Evolutionary conservation across 2,329 filamentous ascomycete species (phyloP), one percentile per base, ranked within the genome.

Genomic region (Pezicula rhizophila): DNA sequence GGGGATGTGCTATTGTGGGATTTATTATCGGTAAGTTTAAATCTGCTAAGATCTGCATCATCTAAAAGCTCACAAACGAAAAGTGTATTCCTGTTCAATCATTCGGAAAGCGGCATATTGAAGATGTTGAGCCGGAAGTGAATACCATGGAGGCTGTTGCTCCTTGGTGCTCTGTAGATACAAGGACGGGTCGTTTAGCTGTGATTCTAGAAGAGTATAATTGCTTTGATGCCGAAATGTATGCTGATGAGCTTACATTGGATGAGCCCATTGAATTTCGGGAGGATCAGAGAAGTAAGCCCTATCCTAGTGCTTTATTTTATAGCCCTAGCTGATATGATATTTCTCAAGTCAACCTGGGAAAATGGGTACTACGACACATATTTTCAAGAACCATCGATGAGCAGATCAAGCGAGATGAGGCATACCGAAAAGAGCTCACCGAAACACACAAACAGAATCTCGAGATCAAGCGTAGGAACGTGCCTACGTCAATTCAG

Each of bases 1-100:
- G 93, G 93, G 14, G 93, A 99, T 63, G 91, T 97, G 2, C 73
- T 96, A 42, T 71, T 99, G 55, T 99, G 93, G 93, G 93, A 99
- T 74, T 73, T 99, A 35, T 77, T 99, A 41, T 82, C 85, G 73
- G 88, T 91, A 70, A 55, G 73, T 48, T 3, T 28, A 12, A 17
- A 23, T 26, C 8, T 40, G 12, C 25, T n/a, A 49, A 34, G 47
- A 54, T 65, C 23, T 42, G 60, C 50, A 3, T 31, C 4, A 20
- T 55, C n/a, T 8, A 15, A 26, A 14, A 17, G 28, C 60, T 64
- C 42, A 64, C 34, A 26, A 33, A 35, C 15, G n/a, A 20, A 39
- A 26, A 93, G 84, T 97, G 93, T 64, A 78, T 85, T 62, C 89
- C 89, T 0, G 83, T 97, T 47, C 80, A 89, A 66, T 89, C 86